These are phyloP conservation scores for Coemansia reversa DNA, from an alignment of 192 early-diverging fungal species.

Conservation along the genomic window DNA sequence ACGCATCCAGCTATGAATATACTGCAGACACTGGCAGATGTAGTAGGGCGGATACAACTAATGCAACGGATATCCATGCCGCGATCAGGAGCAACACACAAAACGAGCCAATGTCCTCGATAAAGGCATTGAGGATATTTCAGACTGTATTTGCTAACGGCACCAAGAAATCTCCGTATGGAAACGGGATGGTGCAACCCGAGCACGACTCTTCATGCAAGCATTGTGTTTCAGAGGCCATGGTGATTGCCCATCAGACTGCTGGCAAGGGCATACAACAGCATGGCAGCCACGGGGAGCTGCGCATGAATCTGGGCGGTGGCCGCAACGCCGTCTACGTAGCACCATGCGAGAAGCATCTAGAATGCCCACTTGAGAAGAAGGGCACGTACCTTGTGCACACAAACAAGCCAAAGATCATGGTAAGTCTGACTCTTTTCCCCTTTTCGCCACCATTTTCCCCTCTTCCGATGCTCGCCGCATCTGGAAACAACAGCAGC, in stretches of 20 bases:
- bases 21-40: constrained; percentile 1
- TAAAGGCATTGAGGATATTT: constrained; percentile 40
- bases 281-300: constrained; percentile 32
- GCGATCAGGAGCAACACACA: constrained; percentile 38
- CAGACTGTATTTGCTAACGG: constrained; percentile 25
- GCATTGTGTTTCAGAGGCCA: constrained; percentile 44
- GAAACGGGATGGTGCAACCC: not conserved
- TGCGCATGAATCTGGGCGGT: constrained; percentile 51
- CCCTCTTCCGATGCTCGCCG: not conserved
- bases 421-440: constrained; percentile 33
- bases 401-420: constrained; percentile 51
- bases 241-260: constrained; percentile 29
- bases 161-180: constrained; percentile 8
- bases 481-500: no score
- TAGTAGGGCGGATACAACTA: constrained; percentile 3
- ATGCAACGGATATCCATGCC: constrained; percentile 14
- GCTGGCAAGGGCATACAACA: constrained; percentile 18
- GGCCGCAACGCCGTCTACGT: constrained; percentile 53
- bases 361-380: constrained; percentile 50
- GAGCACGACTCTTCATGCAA: constrained; percentile 40
- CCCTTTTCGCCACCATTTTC: not conserved
- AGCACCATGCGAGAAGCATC: constrained; percentile 47
- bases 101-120: constrained; percentile 47
- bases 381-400: constrained; percentile 53
- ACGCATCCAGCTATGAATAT: not conserved